Base-by-base conservation (phyloP, 2,329 filamentous ascomycete species). In the Cordyceps cicadae region DNA sequence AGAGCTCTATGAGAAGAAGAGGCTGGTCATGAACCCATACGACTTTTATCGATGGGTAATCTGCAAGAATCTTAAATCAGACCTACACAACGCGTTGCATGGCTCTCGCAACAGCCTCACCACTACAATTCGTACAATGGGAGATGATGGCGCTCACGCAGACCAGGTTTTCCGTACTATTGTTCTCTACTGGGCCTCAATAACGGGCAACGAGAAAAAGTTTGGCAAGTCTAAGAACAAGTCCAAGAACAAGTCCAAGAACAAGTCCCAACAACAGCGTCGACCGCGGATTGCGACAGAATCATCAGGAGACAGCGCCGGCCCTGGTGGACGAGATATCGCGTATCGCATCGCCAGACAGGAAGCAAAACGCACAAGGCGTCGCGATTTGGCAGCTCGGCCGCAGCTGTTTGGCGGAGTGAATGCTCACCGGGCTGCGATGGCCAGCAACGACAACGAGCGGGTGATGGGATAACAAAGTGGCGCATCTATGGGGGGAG, bases 21-120 rank as follows among this genome's bases (percentile, higher is more conserved):
- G 71, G 26, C 63, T 76, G 1, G 26, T 39, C 0, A 76, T 76
- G 74, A 69, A 73, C 8, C 71, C 74, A 0, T 73, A 69, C 59
- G 70, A 75, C 62, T 76, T 76, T 54, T 64, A 75, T 46, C 67
- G 74, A 19, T 76, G 24, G 52, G 43, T 17, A 2, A 37, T 60
- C 26, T 60, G 50, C 43, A 60, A 50, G 43, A 60, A 39, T 19
- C 19, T 60, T 3, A 49, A 49, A 2, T 24, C 50, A 1, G 41
- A 49, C 21, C 51, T 54, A 1, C 58, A 26, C 7, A 51, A 34
- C 14, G 29, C 24, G 3, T 29, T 54, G 2, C 1, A 7, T 14
- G 19, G 49, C 17, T 45, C 24, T n/a, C 46, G 56, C 7, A 45
- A 46, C 2, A 5, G 34, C 7, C 46, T 62, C n/a, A 61, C n/a